A percentile compares a stretch with the other conserved stretches of the same genome.
These are phyloP conservation scores for Aspergillus floridensis DNA, from an alignment of 2,329 filamentous ascomycete species.

Conservation along the genomic window DNA sequence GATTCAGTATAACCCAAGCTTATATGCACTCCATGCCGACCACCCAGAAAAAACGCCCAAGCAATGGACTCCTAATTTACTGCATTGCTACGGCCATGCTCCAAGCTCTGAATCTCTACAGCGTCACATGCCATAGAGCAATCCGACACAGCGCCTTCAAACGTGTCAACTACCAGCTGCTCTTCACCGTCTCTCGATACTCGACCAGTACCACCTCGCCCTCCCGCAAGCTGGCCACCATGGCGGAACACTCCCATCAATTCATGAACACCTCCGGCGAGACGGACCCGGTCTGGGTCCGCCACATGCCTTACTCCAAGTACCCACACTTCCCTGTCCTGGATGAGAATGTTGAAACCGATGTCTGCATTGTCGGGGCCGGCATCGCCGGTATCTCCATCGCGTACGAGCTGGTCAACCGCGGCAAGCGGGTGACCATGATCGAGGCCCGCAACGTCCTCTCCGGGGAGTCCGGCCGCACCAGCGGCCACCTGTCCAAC, in stretches of 20 bases:
- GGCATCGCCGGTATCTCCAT: constrained; percentile 54
- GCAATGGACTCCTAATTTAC: too few relatives aligned
- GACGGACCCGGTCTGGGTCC: constrained; percentile 55
- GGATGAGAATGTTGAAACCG: constrained; percentile 44
- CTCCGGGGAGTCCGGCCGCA: constrained; percentile 53
- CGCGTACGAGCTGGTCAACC: constrained; percentile 54
- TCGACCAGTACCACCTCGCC: background rate
- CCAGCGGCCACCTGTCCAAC: constrained; percentile 55
- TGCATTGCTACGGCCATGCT: background rate
- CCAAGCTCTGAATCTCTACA: background rate
- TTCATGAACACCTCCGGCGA: constrained; percentile 48
- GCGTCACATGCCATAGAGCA: background rate
- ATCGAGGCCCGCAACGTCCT: constrained; percentile 56
- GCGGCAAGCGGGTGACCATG: constrained; percentile 51
- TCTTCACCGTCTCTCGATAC: background rate
- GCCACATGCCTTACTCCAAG: constrained; percentile 47
- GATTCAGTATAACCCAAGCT: background rate
- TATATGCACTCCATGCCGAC: background rate
- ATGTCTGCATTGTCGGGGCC: constrained; percentile 53
- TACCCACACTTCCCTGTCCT: constrained; percentile 48
- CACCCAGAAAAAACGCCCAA: too few relatives aligned
- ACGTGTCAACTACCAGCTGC: background rate
- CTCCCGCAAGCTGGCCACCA: background rate
- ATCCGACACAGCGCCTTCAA: background rate
- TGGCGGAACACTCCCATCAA: background rate